Evolutionary conservation across 2,329 filamentous ascomycete genomes (phyloP), one percentile per base, ranked within the genome.

Genomic region (Calonectria pteridis): DNA sequence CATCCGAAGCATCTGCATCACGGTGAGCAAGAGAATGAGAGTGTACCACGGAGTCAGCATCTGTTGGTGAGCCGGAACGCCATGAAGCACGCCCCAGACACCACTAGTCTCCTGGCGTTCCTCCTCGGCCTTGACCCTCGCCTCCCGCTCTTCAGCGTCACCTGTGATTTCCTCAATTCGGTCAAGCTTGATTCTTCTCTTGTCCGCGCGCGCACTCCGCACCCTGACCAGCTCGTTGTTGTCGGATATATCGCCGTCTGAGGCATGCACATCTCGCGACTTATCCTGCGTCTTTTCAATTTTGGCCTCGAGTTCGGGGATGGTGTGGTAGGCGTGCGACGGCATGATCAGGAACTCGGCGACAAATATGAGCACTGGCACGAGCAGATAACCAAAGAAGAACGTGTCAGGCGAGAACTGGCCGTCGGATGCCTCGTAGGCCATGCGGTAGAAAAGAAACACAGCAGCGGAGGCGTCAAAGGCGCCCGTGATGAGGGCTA

Each of bases 391-490:
- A 1, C 74, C 80, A 67, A 84, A 85, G 76, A 88, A 88, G 79
- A 88, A 88, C 26, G 79, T 81, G 10, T 81, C 80, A 0, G 84
- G 84, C 0, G 81, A 80, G 49, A 87, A 81, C 2, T 75, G 51
- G 3, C 85, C 85, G 1, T 71, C 80, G 0, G 89, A 91, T 51
- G 86, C 86, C 79, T 94, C 89, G 81, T 93, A 95, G 14, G 93
- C 83, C 68, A 95, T 84, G 33, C 93, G 91, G 84, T 95, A 96
- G 59, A 94, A 84, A 26, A 96, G 87, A 78, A 95, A 96, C 1
- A 96, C 84, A 0, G 94, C 94, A 72, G 93, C 94, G 0, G 94
- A 96, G 1, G 94, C 92, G 82, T 97, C 94, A 82, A 96, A 97
- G 2, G 94, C 93, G 2, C 94, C 94, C 0, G 94, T 96, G 55